Conservation (phyloP, 495 filamentous ascomycete genomes). For the Elaphomyces granulatus region DNA sequence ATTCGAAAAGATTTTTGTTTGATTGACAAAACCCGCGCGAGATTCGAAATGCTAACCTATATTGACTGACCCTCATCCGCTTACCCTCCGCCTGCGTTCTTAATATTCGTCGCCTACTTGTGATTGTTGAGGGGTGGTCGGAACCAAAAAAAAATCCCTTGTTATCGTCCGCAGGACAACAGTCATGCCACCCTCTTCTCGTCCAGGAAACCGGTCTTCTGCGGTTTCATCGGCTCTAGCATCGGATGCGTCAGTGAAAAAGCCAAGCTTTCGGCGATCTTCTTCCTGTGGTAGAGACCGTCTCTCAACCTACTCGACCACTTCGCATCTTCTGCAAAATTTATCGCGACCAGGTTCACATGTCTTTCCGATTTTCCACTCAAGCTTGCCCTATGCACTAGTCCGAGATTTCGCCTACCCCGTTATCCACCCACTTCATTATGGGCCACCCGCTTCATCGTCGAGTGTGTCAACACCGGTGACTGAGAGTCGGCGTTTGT, state of each 20-base stretch:
- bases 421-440: slow-evolving; percentile 69
- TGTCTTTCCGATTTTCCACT: slow-evolving; percentile 70
- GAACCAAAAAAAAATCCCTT: neutral
- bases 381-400: slow-evolving; percentile 72
- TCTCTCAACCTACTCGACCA: slow-evolving; percentile 52
- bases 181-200: slow-evolving; percentile 46
- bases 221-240: slow-evolving; percentile 19
- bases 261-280: slow-evolving; percentile 43
- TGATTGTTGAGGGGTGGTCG: neutral
- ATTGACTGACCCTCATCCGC: neutral
- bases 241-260: slow-evolving; percentile 24
- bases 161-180: slow-evolving; percentile 29
- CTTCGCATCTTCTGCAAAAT: slow-evolving; percentile 39
- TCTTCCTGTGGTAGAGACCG: slow-evolving; percentile 62
- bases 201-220: slow-evolving; percentile 4
- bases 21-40: neutral
- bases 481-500: slow-evolving; percentile 66
- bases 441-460: slow-evolving; percentile 74
- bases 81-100: neutral
- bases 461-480: slow-evolving; percentile 74
- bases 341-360: slow-evolving; percentile 61
- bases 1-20: neutral
- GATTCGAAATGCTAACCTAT: neutral
- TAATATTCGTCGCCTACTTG: neutral
- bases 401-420: slow-evolving; percentile 97